phyloP scores from a whole-genome alignment of 345 rosid species.

The Rhizophora apiculata region DNA sequence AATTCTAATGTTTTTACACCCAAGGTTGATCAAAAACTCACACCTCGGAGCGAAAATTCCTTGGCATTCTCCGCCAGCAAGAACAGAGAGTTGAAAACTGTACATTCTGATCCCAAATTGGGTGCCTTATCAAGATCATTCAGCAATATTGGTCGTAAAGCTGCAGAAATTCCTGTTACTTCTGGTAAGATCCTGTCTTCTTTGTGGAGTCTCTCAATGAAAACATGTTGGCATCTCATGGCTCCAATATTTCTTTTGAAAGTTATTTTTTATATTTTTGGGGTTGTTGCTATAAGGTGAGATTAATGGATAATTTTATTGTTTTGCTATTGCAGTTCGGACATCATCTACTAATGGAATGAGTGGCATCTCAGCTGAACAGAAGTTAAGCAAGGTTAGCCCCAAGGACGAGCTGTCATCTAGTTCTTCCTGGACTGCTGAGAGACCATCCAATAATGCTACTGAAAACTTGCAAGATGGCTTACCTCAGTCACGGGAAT shows the following conservation, averaged over 20 bases:
- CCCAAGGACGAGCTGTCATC: constrained; percentile 62
- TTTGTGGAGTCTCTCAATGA: too few species aligned
- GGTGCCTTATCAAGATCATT: not conserved
- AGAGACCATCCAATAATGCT: constrained; percentile 37
- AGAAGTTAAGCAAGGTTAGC: constrained; percentile 42
- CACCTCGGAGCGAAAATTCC: constrained; percentile 45
- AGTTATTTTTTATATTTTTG: not conserved
- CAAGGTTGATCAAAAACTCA: constrained; percentile 53
- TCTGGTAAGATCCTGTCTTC: constrained; percentile 45
- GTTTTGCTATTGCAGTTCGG: constrained; percentile 41
- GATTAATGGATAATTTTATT: not conserved
- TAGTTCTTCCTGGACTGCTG: constrained; percentile 51
- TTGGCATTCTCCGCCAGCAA: constrained; percentile 38
- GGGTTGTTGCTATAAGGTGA: not conserved
- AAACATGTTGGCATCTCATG: not conserved
- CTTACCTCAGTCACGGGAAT: constrained; percentile 47
- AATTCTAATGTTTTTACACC: constrained; percentile 39
- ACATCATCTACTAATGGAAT: constrained; percentile 29
- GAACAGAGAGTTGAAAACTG: constrained; percentile 50
- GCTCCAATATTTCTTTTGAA: not conserved
- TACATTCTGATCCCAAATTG: constrained; percentile 42
- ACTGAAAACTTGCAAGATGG: constrained; percentile 55
- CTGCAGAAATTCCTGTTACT: constrained; percentile 16
- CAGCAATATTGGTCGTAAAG: not conserved
- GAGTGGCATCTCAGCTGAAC: constrained; percentile 39